These are phyloP conservation scores for Pueraria montana DNA, from an alignment of 306 rosid genomes.

Conservation along the genomic window DNA sequence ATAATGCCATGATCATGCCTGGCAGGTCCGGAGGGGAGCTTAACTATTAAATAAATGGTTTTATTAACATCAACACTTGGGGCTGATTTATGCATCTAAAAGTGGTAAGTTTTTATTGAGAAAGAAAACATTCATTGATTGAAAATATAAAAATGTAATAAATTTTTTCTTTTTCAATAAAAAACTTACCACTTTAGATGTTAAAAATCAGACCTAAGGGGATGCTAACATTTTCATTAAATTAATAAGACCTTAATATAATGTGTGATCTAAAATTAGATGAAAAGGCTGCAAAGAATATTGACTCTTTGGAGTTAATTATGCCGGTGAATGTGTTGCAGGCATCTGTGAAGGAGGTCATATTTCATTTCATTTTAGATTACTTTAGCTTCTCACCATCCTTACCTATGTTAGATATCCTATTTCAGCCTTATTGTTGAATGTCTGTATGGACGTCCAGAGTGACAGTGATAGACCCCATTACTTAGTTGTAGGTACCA, in stretches of 20 bases:
- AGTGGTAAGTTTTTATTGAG: neutral
- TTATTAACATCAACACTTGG: neutral
- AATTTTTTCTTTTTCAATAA: neutral
- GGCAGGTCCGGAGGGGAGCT: conserved; percentile 21
- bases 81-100: conserved; percentile 9
- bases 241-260: conserved; percentile 27
- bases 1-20: conserved; percentile 41
- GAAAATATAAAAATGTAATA: neutral
- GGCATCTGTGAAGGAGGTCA: conserved; percentile 9
- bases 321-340: conserved; percentile 29
- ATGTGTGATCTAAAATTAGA: conserved; percentile 14
- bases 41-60: neutral
- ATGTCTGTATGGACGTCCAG: neutral
- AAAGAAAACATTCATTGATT: neutral
- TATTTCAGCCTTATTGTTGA: neutral
- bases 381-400: neutral
- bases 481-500: neutral
- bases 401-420: conserved; percentile 19
- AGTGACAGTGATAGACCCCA: neutral
- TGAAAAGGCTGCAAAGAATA: conserved; percentile 23
- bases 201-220: neutral
- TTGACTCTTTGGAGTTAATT: conserved; percentile 9
- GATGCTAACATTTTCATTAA: neutral
- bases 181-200: neutral
- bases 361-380: conserved; percentile 39